These are phyloP conservation scores for Bruguiera gymnorhiza DNA, from an alignment of 345 rosid genomes.

Conservation along the genomic window DNA sequence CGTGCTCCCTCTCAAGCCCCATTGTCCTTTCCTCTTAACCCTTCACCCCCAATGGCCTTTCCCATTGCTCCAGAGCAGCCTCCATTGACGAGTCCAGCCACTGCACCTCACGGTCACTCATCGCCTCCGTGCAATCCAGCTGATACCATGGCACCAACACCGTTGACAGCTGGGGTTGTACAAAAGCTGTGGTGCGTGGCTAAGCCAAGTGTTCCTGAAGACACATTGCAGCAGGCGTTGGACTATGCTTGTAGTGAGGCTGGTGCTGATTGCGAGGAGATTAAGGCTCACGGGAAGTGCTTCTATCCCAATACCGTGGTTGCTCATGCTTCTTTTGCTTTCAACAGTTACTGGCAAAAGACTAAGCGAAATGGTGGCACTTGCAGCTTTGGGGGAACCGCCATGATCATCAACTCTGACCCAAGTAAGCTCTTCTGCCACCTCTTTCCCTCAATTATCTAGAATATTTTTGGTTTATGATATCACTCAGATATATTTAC, in stretches of 20 bases:
- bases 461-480: background rate
- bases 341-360: constrained; percentile 71
- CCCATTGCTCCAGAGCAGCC: constrained; percentile 43
- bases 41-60: constrained; percentile 24
- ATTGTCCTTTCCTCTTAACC: constrained; percentile 2
- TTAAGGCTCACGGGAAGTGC: constrained; percentile 54
- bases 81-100: constrained; percentile 25
- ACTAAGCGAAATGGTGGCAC: constrained; percentile 57
- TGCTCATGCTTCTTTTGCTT: constrained; percentile 76
- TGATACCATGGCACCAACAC: constrained; percentile 28
- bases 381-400: constrained; percentile 73
- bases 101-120: constrained; percentile 26
- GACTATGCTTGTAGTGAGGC: constrained; percentile 75
- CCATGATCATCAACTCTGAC: constrained; percentile 63
- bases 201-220: constrained; percentile 65
- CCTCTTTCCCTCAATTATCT: background rate
- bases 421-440: constrained; percentile 43
- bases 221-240: constrained; percentile 55
- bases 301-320: constrained; percentile 51
- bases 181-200: constrained; percentile 72
- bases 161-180: constrained; percentile 18
- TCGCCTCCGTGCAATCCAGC: constrained; percentile 49
- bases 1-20: constrained; percentile 18
- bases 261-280: constrained; percentile 61
- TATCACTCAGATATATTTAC: too few species aligned